Conservation (phyloP, 441 rosid genomes). For the Pelargonium australe region DNA sequence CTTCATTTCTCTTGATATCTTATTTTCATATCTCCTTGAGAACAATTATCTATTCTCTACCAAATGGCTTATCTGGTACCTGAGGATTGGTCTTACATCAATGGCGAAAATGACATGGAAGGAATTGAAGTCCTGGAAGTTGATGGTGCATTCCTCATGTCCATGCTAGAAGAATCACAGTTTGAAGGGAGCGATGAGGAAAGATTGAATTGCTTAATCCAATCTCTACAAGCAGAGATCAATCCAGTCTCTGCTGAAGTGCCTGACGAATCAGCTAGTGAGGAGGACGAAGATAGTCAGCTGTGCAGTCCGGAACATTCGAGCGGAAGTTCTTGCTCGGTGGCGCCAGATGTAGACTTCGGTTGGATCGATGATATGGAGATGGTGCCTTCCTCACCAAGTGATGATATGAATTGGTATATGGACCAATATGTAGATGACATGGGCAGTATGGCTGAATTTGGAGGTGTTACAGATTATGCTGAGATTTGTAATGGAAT, state of each 20-base stretch:
- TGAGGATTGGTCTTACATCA: conserved; percentile 20
- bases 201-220: conserved; percentile 35
- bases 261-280: not conserved
- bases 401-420: conserved; percentile 36
- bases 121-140: conserved; percentile 8
- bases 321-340: not conserved
- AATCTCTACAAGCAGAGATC: conserved; percentile 42
- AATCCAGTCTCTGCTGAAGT: conserved; percentile 17
- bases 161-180: conserved; percentile 34
- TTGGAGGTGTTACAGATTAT: conserved; percentile 24
- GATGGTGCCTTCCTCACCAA: conserved; percentile 31
- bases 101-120: conserved; percentile 7
- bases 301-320: not conserved
- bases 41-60: not conserved
- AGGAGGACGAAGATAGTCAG: too few species aligned
- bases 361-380: conserved; percentile 28
- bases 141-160: conserved; percentile 29
- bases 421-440: conserved; percentile 27
- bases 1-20: not conserved
- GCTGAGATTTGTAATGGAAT: conserved; percentile 31
- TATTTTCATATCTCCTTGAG: not conserved
- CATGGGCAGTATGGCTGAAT: conserved; percentile 16
- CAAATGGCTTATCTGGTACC: conserved; percentile 26
- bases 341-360: conserved; percentile 3
- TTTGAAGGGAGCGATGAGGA: conserved; percentile 28